Conservation (phyloP, 169 alveolate genomes). For the Eimeria zaria region DNA sequence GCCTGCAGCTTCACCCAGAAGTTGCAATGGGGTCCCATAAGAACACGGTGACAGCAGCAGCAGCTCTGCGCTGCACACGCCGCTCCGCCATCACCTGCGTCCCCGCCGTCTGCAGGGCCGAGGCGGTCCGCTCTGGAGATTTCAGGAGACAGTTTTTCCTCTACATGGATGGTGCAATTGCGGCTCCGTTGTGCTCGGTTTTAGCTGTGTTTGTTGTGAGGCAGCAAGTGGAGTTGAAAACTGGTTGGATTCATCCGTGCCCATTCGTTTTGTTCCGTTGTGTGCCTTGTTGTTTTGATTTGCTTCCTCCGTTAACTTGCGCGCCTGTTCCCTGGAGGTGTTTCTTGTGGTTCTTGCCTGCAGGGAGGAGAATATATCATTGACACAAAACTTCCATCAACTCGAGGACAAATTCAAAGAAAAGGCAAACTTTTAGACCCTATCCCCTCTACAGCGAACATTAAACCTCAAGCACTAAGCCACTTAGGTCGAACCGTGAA, state of each 20-base stretch:
- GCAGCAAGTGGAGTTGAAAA: neutral
- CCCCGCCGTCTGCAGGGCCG: neutral
- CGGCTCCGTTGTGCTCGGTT: neutral
- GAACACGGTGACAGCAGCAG: neutral
- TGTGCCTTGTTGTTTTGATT: neutral
- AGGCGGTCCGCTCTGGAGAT: neutral
- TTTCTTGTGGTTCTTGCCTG: neutral
- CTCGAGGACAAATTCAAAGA: conserved; percentile 74
- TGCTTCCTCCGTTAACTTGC: neutral
- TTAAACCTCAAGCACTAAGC: neutral
- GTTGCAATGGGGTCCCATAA: neutral
- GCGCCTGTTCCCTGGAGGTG: neutral
- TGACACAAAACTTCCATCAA: conserved; percentile 76
- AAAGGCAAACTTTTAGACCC: conserved; percentile 25
- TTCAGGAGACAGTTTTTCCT: neutral
- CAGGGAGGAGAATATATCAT: conserved; percentile 79
- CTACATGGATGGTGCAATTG: neutral
- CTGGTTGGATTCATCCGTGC: neutral
- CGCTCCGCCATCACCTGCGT: neutral
- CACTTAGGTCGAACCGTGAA: neutral
- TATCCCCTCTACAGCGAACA: neutral
- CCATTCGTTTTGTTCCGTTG: neutral
- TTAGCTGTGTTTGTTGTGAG: neutral
- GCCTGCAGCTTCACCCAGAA: neutral
- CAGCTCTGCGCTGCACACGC: neutral